Conservation (phyloP, 208 protist genomes). For the Trichomonas vaginalis region DNA sequence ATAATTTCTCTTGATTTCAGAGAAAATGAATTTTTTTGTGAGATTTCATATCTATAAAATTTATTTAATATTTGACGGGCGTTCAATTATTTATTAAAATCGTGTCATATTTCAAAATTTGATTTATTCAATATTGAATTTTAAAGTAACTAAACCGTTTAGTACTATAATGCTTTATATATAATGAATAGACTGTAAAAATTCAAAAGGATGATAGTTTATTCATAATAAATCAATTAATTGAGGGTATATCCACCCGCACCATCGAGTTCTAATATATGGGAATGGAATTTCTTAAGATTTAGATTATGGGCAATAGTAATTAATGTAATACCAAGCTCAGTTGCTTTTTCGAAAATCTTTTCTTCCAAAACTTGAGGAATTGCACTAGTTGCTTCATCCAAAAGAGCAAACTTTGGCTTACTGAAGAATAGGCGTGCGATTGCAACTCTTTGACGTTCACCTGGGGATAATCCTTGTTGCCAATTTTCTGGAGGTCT, state of each 20-base stretch:
- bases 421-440: conserved; percentile 25
- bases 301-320: background rate
- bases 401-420: conserved; percentile 25
- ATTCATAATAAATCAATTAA: background rate
- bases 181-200: background rate
- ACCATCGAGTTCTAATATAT: background rate
- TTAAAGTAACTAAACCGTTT: background rate
- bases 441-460: conserved; percentile 28
- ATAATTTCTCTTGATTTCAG: too few species aligned
- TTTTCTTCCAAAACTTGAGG: conserved; percentile 24
- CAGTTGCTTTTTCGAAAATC: background rate
- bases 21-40: too few species aligned
- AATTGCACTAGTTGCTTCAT: conserved; percentile 31
- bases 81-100: too few species aligned
- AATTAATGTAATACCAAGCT: conserved; percentile 3
- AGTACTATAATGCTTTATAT: background rate
- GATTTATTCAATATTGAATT: background rate
- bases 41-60: too few species aligned
- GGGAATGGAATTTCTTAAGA: conserved; percentile 7
- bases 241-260: background rate
- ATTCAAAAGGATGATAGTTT: background rate
- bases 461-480: conserved; percentile 20
- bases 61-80: too few species aligned
- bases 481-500: background rate
- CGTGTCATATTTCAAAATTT: background rate